Evolutionary conservation across 805 yeast genomes (phyloP).

Genomic region (Monosporozyma siamensis): DNA sequence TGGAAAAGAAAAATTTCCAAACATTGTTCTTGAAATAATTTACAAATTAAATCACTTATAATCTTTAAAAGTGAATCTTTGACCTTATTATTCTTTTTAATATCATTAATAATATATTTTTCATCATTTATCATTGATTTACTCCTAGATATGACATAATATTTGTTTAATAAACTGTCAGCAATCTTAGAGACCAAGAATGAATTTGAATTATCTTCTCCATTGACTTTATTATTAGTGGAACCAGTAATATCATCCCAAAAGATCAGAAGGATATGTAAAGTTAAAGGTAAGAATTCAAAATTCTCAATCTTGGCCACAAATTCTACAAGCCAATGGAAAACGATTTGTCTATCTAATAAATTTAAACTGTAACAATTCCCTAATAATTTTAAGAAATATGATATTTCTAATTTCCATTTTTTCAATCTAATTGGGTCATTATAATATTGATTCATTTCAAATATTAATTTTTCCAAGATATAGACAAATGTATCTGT

Average conservation of each 20-base stretch:
- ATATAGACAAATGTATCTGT: slow-evolving; percentile 68
- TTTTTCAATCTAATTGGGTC: slow-evolving; percentile 21
- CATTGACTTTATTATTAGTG: background rate
- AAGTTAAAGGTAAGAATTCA: slow-evolving; percentile 37
- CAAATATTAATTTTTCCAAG: slow-evolving; percentile 28
- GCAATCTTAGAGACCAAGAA: slow-evolving; percentile 56
- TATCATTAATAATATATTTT: slow-evolving; percentile 32
- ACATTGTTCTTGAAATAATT: slow-evolving; percentile 27
- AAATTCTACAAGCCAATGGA: slow-evolving; percentile 53
- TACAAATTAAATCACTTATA: slow-evolving; percentile 23
- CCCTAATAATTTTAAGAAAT: slow-evolving; percentile 49
- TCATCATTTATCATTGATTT: slow-evolving; percentile 31
- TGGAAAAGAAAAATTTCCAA: slow-evolving; percentile 56
- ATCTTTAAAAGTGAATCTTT: slow-evolving; percentile 21
- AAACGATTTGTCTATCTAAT: slow-evolving; percentile 51
- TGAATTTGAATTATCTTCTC: slow-evolving; percentile 1
- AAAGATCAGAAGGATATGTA: slow-evolving; percentile 51
- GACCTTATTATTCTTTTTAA: slow-evolving; percentile 28
- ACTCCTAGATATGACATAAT: slow-evolving; percentile 30
- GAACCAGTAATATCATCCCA: slow-evolving; percentile 55
- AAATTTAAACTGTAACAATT: slow-evolving; percentile 62
- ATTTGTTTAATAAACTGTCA: slow-evolving; percentile 46
- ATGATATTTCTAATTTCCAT: slow-evolving; percentile 46
- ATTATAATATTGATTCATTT: slow-evolving; percentile 24
- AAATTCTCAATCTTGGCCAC: slow-evolving; percentile 34